Evolutionary conservation across 352 stramenopile genomes (phyloP), one percentile per base, ranked within the genome.

Genomic region (Pythium rhizo-oryzae): DNA sequence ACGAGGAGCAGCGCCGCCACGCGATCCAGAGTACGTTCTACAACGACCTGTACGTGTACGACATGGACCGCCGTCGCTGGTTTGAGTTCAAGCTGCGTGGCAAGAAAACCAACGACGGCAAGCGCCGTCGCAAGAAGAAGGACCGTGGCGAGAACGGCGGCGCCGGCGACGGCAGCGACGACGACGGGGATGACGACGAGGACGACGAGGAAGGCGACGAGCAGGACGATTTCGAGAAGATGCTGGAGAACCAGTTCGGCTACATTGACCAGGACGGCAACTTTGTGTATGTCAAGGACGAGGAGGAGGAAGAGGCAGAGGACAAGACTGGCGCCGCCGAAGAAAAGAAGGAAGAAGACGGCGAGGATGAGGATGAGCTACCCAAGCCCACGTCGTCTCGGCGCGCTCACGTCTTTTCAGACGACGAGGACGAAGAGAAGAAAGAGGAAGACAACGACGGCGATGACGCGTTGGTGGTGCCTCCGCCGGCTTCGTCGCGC

Each of bases 1-100:
- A 99, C 73, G 82, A 96, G 70, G 95, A 98, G 72, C 79, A 91
- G 56, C 84, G 84, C 19, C 84, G 85, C 21, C 86, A 96, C 55
- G 65, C 84, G 35, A 92, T 96, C 59, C 82, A 93, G 70, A 92
- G 81, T 33, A 92, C 97, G 37, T 99, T 99, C 81, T 99, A 98
- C 80, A 98, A 98, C 75, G 96, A 99, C 71, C 73, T 99, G 41
- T 98, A 98, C 77, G 95, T 97, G 21, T 98, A 99, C 70, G 97
- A 99, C 76, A 97, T 99, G 84, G 95, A 99, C 62, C 86, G 94
- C 25, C 87, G 94, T 19, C 95, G 96, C 57, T 99, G 96, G 96
- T 99, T 98, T 68, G 86, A 97, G 64, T 92, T 93, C 68, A 88
- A 89, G 41, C 59, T 99, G 69, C 83, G 89, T 24, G 89, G 83